A percentile compares a stretch with the other conserved stretches of the same genome.
These are phyloP conservation scores for Phytophthora meadii DNA, from an alignment of 352 stramenopile species.

Conservation along the genomic window DNA sequence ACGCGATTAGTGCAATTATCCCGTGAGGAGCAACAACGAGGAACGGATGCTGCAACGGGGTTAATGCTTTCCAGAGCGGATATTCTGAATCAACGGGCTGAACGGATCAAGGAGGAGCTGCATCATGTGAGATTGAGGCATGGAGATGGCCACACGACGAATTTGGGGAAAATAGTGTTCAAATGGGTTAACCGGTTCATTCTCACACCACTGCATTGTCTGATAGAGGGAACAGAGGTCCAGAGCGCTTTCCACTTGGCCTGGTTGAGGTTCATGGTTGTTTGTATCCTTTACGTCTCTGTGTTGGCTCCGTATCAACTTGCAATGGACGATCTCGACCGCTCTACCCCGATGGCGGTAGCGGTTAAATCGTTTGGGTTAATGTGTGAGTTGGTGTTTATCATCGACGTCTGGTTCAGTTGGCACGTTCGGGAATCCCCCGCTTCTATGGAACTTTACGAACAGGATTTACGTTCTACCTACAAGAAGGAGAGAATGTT, in stretches of 20 bases:
- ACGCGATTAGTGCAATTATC: constrained; percentile 40
- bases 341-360: constrained; percentile 12
- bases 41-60: constrained; percentile 10
- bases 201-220: not conserved
- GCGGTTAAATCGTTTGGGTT: constrained; percentile 29
- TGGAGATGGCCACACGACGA: constrained; percentile 2
- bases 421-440: constrained; percentile 42
- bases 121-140: constrained; percentile 17
- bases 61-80: constrained; percentile 14
- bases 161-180: not conserved
- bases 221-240: constrained; percentile 26
- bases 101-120: constrained; percentile 24
- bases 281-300: constrained; percentile 48
- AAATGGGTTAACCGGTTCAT: constrained; percentile 10
- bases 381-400: constrained; percentile 53
- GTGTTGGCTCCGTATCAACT: constrained; percentile 59
- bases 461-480: constrained; percentile 40
- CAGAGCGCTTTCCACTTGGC: constrained; percentile 53
- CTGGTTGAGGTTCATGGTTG: constrained; percentile 47
- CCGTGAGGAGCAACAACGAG: constrained; percentile 20
- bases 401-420: constrained; percentile 59
- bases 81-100: constrained; percentile 55
- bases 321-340: constrained; percentile 42
- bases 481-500: constrained; percentile 57
- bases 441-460: constrained; percentile 59